Conservation (phyloP, 805 yeast species). For the Yarrowia osloensis region DNA sequence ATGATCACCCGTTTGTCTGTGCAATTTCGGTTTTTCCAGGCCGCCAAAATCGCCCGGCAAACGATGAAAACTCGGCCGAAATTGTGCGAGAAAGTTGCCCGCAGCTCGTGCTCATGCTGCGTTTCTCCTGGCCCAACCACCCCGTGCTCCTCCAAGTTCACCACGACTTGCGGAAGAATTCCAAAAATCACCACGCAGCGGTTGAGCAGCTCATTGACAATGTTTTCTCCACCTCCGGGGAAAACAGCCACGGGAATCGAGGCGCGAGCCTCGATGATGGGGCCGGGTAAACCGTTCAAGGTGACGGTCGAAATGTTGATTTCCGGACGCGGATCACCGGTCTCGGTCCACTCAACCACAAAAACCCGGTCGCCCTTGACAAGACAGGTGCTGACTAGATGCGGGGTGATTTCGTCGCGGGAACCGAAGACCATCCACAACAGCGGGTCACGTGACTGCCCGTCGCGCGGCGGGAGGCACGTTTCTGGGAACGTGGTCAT, state of each 20-base stretch:
- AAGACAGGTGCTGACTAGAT: neutral
- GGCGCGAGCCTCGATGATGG: constrained; percentile 1
- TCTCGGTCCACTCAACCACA: constrained; percentile 15
- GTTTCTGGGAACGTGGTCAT: constrained; percentile 1
- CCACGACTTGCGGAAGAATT: constrained; percentile 13
- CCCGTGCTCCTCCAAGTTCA: constrained; percentile 19
- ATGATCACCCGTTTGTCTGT: constrained; percentile 15
- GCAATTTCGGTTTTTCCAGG: neutral
- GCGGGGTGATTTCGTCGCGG: constrained; percentile 13
- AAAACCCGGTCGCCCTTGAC: constrained; percentile 3
- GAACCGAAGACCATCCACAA: constrained; percentile 20
- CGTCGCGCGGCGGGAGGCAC: constrained; percentile 1
- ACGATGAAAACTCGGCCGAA: constrained; percentile 6
- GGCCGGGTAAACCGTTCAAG: neutral
- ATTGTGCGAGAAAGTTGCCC: neutral
- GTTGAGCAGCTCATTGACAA: neutral
- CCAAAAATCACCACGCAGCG: constrained; percentile 4
- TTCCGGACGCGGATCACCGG: neutral
- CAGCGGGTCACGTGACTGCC: constrained; percentile 9
- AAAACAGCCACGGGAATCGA: neutral
- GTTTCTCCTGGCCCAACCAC: constrained; percentile 4
- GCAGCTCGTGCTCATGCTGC: constrained; percentile 8
- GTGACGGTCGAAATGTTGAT: neutral
- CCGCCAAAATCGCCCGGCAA: neutral
- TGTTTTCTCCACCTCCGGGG: neutral